Evolutionary conservation across 345 rosid genomes (phyloP).

Genomic region (Populus euphratica): DNA sequence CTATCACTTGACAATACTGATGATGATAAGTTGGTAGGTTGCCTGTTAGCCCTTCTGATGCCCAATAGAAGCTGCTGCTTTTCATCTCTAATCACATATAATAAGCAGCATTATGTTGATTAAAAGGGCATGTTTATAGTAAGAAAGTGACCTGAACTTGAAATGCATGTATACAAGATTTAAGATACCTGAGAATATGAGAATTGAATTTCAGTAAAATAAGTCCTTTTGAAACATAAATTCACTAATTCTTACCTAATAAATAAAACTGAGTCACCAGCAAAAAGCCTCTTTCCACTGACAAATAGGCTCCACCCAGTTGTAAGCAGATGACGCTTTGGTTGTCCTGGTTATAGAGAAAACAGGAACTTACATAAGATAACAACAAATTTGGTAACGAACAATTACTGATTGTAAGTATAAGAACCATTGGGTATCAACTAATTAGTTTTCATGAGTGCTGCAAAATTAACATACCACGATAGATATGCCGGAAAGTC

Average conservation of each 20-base stretch:
- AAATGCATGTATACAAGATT: background rate
- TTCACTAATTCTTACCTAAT: conserved; percentile 46
- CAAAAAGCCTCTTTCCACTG: conserved; percentile 74
- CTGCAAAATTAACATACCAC: conserved; percentile 46
- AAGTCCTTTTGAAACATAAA: background rate
- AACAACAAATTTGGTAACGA: background rate
- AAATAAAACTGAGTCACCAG: conserved; percentile 83
- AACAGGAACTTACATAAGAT: conserved; percentile 10
- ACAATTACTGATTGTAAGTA: background rate
- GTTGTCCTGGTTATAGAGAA: conserved; percentile 58
- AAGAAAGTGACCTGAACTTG: conserved; percentile 2
- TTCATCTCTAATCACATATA: conserved; percentile 63
- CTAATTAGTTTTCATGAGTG: background rate
- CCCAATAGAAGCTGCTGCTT: conserved; percentile 83
- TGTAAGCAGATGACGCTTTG: conserved; percentile 85
- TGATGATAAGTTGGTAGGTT: conserved; percentile 73
- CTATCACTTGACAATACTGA: conserved; percentile 95
- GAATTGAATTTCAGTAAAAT: background rate
- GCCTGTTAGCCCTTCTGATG: conserved; percentile 77
- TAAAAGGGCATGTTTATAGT: background rate
- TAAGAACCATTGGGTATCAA: background rate
- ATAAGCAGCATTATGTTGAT: background rate
- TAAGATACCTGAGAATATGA: background rate
- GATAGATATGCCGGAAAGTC: conserved; percentile 92
- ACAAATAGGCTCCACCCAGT: conserved; percentile 93